A percentile compares a stretch with the other conserved stretches of the same genome.
These are phyloP conservation scores for Periconia sp. DNA, from an alignment of 2,329 filamentous ascomycete genomes.

Conservation along the genomic window DNA sequence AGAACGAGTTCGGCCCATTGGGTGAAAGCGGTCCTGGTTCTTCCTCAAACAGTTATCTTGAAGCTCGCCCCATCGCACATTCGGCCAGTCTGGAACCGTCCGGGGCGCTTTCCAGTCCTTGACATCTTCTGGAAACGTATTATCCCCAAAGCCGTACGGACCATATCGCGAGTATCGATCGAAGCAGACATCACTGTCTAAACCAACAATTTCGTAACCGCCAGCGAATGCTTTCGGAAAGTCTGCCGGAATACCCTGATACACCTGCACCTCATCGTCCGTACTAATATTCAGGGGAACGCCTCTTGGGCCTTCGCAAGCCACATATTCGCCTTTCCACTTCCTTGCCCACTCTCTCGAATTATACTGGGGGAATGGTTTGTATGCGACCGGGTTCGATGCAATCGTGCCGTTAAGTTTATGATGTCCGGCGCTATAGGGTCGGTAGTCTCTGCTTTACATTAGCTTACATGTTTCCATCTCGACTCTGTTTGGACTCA, in stretches of 20 bases:
- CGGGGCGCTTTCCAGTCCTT: constrained; percentile 46
- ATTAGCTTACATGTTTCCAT: constrained; percentile 2
- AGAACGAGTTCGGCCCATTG: constrained; percentile 47
- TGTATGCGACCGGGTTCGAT: constrained; percentile 62
- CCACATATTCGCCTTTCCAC: constrained; percentile 64
- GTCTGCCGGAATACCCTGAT: constrained; percentile 58
- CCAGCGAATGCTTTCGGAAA: constrained; percentile 46
- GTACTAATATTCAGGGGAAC: constrained; percentile 59
- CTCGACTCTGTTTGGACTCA: constrained; percentile 20
- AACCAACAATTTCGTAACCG: constrained; percentile 45
- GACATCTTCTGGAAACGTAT: constrained; percentile 57
- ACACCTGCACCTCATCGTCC: constrained; percentile 70
- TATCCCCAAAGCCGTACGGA: constrained; percentile 64
- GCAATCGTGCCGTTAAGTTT: constrained; percentile 31
- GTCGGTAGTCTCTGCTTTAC: constrained; percentile 43
- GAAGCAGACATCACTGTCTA: constrained; percentile 65
- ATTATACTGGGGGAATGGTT: constrained; percentile 76
- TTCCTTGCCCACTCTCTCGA: constrained; percentile 63
- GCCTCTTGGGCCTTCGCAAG: constrained; percentile 68
- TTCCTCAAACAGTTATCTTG: constrained; percentile 69
- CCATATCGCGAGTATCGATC: constrained; percentile 61
- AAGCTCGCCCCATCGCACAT: constrained; percentile 72
- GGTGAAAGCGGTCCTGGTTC: constrained; percentile 68
- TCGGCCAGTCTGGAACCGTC: constrained; percentile 62
- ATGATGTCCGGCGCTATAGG: constrained; percentile 45